Evolutionary conservation across 768 basidiomycete genomes (phyloP).

Genomic region (Macrolepiota dolichaula): DNA sequence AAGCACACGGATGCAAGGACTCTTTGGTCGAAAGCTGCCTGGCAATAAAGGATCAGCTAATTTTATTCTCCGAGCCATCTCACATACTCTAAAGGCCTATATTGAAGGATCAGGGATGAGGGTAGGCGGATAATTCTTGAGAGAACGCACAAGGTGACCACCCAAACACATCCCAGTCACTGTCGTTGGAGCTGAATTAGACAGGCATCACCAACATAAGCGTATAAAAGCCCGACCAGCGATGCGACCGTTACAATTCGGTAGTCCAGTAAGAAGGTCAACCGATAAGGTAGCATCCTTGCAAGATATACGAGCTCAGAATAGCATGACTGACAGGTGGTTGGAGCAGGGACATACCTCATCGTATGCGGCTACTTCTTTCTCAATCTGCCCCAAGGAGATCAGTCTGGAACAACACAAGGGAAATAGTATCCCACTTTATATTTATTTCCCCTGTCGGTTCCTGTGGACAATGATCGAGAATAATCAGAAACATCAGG

Average conservation of each 20-base stretch:
- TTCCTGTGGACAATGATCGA: slow-evolving; percentile 11
- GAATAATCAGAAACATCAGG: background rate
- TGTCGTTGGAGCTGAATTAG: slow-evolving; percentile 22
- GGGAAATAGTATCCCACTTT: slow-evolving; percentile 49
- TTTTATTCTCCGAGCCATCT: background rate
- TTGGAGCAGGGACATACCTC: slow-evolving; percentile 49
- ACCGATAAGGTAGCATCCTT: slow-evolving; percentile 79
- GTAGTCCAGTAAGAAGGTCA: slow-evolving; percentile 67
- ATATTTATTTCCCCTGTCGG: slow-evolving; percentile 83
- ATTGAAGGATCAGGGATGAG: background rate
- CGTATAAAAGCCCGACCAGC: slow-evolving; percentile 49
- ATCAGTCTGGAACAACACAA: background rate
- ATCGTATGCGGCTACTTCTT: slow-evolving; percentile 83
- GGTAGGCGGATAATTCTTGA: background rate
- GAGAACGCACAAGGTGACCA: slow-evolving; percentile 66
- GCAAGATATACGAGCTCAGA: background rate
- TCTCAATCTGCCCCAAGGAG: slow-evolving; percentile 64
- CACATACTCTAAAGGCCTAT: slow-evolving; percentile 40
- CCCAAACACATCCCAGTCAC: slow-evolving; percentile 92
- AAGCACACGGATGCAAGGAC: slow-evolving; percentile 86
- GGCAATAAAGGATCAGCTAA: background rate
- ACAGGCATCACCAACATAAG: background rate
- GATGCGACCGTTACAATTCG: slow-evolving; percentile 90
- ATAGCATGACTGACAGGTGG: background rate
- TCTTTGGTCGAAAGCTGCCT: slow-evolving; percentile 89